These are phyloP conservation scores for Bipolaris oryzae DNA, from an alignment of 2,329 filamentous ascomycete genomes.

Conservation along the genomic window DNA sequence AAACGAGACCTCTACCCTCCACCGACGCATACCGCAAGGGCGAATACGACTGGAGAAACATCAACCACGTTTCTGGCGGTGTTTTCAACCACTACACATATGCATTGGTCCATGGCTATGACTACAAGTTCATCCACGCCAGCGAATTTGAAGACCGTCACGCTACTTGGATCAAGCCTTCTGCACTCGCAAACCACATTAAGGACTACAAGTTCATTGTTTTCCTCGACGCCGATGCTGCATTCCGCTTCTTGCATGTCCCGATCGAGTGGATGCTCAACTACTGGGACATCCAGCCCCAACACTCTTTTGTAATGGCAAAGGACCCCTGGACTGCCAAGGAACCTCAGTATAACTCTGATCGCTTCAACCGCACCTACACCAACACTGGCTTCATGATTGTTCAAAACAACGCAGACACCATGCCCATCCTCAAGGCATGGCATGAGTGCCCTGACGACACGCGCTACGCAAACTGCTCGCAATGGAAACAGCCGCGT, in stretches of 20 bases:
- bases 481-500: slow-evolving; percentile 46
- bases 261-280: slow-evolving; percentile 59
- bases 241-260: slow-evolving; percentile 54
- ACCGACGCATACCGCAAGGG: slow-evolving; percentile 41
- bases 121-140: slow-evolving; percentile 56
- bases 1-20: slow-evolving; percentile 43
- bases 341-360: slow-evolving; percentile 49
- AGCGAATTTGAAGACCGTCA: slow-evolving; percentile 50
- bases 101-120: slow-evolving; percentile 56
- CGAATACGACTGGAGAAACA: slow-evolving; percentile 45
- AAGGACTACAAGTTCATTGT: slow-evolving; percentile 54
- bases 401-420: slow-evolving; percentile 58
- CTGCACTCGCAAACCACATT: slow-evolving; percentile 46
- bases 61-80: slow-evolving; percentile 46
- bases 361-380: slow-evolving; percentile 52
- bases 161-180: slow-evolving; percentile 57
- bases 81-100: slow-evolving; percentile 50
- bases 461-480: slow-evolving; percentile 45
- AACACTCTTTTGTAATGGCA: slow-evolving; percentile 55
- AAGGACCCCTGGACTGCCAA: slow-evolving; percentile 50
- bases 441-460: slow-evolving; percentile 54
- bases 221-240: slow-evolving; percentile 57
- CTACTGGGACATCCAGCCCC: slow-evolving; percentile 54
- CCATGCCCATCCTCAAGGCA: slow-evolving; percentile 57
- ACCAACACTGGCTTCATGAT: slow-evolving; percentile 62